phyloP scores from a whole-genome alignment of 257 asterid species.

The Thymus mandschuricus region DNA sequence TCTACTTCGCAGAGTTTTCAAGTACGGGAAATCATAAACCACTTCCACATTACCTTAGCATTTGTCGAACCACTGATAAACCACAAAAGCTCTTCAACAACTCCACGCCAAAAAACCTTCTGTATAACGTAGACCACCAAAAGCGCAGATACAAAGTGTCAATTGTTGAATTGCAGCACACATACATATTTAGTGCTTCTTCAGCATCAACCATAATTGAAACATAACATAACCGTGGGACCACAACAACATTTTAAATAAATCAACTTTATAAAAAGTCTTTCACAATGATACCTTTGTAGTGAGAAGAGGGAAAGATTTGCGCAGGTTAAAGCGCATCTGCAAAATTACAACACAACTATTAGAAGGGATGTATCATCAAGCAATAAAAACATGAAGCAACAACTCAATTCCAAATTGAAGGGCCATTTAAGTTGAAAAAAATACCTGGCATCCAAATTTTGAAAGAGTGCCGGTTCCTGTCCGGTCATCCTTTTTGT shows the following conservation, averaged over 20 bases:
- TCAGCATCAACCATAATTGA: not conserved
- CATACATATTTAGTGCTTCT: not conserved
- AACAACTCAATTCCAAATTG: slow-evolving; percentile 1
- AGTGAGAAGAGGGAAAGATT: slow-evolving; percentile 91
- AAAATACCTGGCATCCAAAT: slow-evolving; percentile 92
- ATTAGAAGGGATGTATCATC: slow-evolving; percentile 19
- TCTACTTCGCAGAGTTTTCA: not conserved
- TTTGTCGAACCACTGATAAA: slow-evolving; percentile 96
- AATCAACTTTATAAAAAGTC: slow-evolving; percentile 3
- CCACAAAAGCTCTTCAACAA: slow-evolving; percentile 98
- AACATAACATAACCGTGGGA: not conserved
- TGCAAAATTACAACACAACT: slow-evolving; percentile 37
- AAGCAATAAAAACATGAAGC: slow-evolving; percentile 16
- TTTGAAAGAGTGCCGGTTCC: slow-evolving; percentile 94
- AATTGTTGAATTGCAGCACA: slow-evolving; percentile 5
- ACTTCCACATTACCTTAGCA: slow-evolving; percentile 66
- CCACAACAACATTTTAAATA: not conserved
- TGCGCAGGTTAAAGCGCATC: slow-evolving; percentile 92
- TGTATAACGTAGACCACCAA: slow-evolving; percentile 30
- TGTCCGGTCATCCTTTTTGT: slow-evolving; percentile 76
- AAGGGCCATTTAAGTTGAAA: not conserved
- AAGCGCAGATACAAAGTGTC: not conserved
- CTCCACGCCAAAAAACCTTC: slow-evolving; percentile 97
- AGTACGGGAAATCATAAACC: not conserved
- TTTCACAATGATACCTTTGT: slow-evolving; percentile 60